Evolutionary conservation across 1,284 basidiomycete species (phyloP).

Genomic region (Cryptococcus hybrid): DNA sequence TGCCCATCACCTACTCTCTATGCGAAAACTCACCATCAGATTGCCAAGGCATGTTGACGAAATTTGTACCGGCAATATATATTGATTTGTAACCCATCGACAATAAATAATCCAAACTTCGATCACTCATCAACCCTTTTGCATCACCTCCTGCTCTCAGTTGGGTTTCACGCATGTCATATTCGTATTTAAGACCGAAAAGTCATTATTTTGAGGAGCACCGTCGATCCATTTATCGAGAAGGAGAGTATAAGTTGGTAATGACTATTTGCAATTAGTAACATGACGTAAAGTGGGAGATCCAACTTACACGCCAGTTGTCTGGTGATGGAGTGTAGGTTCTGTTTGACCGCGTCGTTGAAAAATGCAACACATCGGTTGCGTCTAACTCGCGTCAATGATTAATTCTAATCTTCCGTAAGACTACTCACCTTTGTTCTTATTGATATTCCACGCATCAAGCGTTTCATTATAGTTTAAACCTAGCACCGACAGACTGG

Average conservation of each 20-base stretch:
- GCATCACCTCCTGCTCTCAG: slow-evolving; percentile 83
- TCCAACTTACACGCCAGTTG: slow-evolving; percentile 70
- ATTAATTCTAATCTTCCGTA: not conserved
- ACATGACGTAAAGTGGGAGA: not conserved
- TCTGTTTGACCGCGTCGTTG: slow-evolving; percentile 59
- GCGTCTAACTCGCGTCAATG: slow-evolving; percentile 55
- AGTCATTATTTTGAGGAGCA: slow-evolving; percentile 85
- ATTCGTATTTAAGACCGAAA: slow-evolving; percentile 74
- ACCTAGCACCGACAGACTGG: slow-evolving; percentile 12
- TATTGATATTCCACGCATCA: slow-evolving; percentile 77
- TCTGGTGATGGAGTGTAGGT: slow-evolving; percentile 71
- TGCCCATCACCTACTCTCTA: not conserved
- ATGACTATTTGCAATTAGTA: slow-evolving; percentile 35
- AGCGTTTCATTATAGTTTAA: slow-evolving; percentile 66
- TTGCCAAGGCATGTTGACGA: slow-evolving; percentile 92
- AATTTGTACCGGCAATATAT: slow-evolving; percentile 86
- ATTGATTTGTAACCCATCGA: slow-evolving; percentile 80
- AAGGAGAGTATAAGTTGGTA: slow-evolving; percentile 81
- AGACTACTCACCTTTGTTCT: slow-evolving; percentile 59
- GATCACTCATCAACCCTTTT: slow-evolving; percentile 64
- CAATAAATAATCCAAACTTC: slow-evolving; percentile 73
- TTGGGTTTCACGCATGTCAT: slow-evolving; percentile 81
- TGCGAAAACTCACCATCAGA: slow-evolving; percentile 71
- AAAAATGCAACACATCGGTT: slow-evolving; percentile 64
- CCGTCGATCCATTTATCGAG: slow-evolving; percentile 92